Base-by-base conservation (phyloP, 2,329 filamentous ascomycete species). In the Ambrosiella xylebori region DNA sequence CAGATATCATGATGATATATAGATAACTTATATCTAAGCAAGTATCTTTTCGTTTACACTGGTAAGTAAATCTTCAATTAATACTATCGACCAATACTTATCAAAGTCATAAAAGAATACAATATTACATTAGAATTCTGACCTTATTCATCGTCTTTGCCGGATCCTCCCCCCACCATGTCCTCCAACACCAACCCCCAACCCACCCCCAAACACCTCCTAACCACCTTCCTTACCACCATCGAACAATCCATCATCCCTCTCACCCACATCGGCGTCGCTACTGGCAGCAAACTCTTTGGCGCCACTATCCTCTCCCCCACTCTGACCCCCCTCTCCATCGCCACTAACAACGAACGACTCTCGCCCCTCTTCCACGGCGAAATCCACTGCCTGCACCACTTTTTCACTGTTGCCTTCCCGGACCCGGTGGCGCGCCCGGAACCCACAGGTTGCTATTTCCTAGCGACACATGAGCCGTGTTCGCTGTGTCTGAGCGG, bases 311-410 rank as follows among this genome's bases (percentile, higher is more conserved):
- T 81, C 60, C 68, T 80, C 3, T 68, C 70, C 7, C 53, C 66
- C 1, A 65, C 64, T 13, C 71, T 80, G 5, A 50, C 62, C 0
- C 69, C 74, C 1, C 65, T 76, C 12, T 76, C 74, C 0, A 72
- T 76, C 5, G 71, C 76, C 8, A 80, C 76, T 51, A 81, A 81
- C 69, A 74, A 80, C 65, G 77, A 80, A 65, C 70, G 71, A 9
- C 65, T 65, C 0, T 80, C 77, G 3, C 78, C 78, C 1, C 70
- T 80, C 3, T 70, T 80, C 7, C 78, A 80, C 65, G 78, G 77
- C 61, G 78, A 81, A 63, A 78, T 80, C 66, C 77, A 79, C 66
- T 80, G 77, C 69, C 79, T 81, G 66, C 76, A 79, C 63, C 67
- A 73, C 38, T 80, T 80, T 68, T 80, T 78, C 67, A 70, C 70